Conservation (phyloP, 1,284 basidiomycete genomes). For the Erythrobasidium hasegawianum region DNA sequence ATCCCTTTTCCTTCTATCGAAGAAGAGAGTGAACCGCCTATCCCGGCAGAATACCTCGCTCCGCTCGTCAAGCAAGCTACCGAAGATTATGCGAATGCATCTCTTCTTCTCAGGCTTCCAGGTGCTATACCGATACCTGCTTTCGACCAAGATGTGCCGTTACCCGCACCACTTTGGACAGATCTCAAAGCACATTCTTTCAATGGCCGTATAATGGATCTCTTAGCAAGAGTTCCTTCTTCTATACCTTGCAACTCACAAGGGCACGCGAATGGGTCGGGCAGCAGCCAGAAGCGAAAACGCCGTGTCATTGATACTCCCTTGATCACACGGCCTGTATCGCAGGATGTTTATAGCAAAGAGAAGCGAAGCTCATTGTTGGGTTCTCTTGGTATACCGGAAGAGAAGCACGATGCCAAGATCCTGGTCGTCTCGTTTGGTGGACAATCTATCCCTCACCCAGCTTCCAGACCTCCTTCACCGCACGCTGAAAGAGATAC, state of each 20-base stretch:
- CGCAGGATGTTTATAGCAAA: conserved; percentile 55
- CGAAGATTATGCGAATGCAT: conserved; percentile 65
- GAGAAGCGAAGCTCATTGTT: conserved; percentile 56
- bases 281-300: background rate
- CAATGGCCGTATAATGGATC: conserved; percentile 51
- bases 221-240: conserved; percentile 38
- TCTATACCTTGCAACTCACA: conserved; percentile 32
- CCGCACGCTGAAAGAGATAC: conserved; percentile 15
- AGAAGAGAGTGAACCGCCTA: conserved; percentile 55
- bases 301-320: conserved; percentile 55
- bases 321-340: conserved; percentile 61
- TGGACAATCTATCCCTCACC: conserved; percentile 65
- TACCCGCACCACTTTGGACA: conserved; percentile 65
- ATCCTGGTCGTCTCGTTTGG: conserved; percentile 73
- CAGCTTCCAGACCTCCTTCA: conserved; percentile 45
- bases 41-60: conserved; percentile 55
- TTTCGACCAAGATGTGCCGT: conserved; percentile 52
- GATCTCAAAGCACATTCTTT: conserved; percentile 55
- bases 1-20: conserved; percentile 37
- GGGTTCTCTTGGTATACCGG: conserved; percentile 59
- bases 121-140: conserved; percentile 71
- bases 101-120: conserved; percentile 65
- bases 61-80: conserved; percentile 63
- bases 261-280: background rate
- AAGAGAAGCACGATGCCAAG: conserved; percentile 53